These are phyloP conservation scores for Hypomyces perniciosus DNA, from an alignment of 2,329 filamentous ascomycete species.

Conservation along the genomic window DNA sequence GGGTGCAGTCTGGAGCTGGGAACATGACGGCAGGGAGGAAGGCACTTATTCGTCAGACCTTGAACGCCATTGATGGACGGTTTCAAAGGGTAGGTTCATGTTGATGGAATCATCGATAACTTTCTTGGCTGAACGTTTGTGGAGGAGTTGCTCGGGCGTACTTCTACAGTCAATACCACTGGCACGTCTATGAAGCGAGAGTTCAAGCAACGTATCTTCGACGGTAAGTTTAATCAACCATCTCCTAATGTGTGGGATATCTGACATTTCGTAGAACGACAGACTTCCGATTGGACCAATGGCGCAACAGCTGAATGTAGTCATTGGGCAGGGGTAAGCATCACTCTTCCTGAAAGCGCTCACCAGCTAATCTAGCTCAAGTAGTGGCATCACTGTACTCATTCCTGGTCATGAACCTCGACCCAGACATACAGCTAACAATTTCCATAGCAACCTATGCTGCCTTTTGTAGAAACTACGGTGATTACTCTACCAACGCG, in stretches of 20 bases:
- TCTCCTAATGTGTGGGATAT: not conserved
- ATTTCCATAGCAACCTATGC: constrained; percentile 27
- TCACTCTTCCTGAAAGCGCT: no score
- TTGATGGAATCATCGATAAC: not conserved
- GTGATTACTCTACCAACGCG: constrained; percentile 25
- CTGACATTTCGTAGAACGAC: not conserved
- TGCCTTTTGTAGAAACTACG: constrained; percentile 39
- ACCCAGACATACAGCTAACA: not conserved
- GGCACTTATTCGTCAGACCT: constrained; percentile 23
- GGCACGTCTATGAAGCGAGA: not conserved
- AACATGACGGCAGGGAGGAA: constrained; percentile 32
- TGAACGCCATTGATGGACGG: constrained; percentile 27
- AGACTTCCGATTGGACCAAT: not conserved
- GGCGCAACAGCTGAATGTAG: constrained; percentile 22
- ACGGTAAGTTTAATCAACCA: not conserved
- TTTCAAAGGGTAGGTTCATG: constrained; percentile 26
- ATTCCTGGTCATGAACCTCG: no score
- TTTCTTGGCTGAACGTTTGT: not conserved
- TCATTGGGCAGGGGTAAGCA: constrained; percentile 32
- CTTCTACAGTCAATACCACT: not conserved
- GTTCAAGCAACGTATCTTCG: not conserved
- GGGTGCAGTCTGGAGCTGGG: constrained; percentile 38
- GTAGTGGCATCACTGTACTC: constrained; percentile 24
- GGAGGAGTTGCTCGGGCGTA: not conserved
- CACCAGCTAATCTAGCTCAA: not conserved